A percentile compares a stretch with the other conserved stretches of the same genome.
phyloP scores from a whole-genome alignment of 2,329 filamentous ascomycete genomes.

The Fusarium albosuccineum region DNA sequence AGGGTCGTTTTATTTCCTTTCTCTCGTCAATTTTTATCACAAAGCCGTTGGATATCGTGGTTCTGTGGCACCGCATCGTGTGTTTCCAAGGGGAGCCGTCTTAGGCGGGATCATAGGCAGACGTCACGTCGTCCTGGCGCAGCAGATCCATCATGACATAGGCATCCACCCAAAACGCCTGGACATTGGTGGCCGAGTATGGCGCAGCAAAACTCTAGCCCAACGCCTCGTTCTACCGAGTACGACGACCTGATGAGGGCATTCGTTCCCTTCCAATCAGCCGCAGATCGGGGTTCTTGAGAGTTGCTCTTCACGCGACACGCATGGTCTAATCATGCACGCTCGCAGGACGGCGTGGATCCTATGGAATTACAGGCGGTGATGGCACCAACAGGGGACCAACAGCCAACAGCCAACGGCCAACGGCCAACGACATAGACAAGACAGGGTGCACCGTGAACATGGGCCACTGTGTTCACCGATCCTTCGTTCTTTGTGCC shows the following conservation, averaged over 20 bases:
- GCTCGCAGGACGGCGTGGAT: conserved; percentile 16
- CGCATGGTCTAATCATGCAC: conserved; percentile 17
- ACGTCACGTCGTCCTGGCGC: conserved; percentile 20
- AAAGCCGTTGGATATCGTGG: conserved; percentile 1
- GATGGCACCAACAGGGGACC: not conserved
- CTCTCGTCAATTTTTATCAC: conserved; percentile 2
- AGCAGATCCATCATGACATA: conserved; percentile 20
- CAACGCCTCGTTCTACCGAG: conserved; percentile 16
- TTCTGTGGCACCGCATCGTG: not conserved
- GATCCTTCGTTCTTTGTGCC: conserved; percentile 11
- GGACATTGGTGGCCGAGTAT: conserved; percentile 10
- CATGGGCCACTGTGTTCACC: conserved; percentile 13
- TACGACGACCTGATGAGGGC: conserved; percentile 22
- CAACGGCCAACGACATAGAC: conserved; percentile 11
- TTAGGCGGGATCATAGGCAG: conserved; percentile 8
- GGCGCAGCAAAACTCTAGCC: conserved; percentile 25
- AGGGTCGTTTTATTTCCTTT: conserved; percentile 29
- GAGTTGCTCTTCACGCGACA: conserved; percentile 30
- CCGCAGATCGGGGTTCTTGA: conserved; percentile 6
- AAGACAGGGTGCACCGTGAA: conserved; percentile 21
- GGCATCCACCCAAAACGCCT: conserved; percentile 21
- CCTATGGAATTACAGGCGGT: not conserved
- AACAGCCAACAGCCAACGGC: conserved; percentile 9
- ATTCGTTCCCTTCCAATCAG: conserved; percentile 12
- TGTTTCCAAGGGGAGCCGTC: not conserved